Conservation (phyloP, 2,329 filamentous ascomycete species). For the Aureobasidium sp. region DNA sequence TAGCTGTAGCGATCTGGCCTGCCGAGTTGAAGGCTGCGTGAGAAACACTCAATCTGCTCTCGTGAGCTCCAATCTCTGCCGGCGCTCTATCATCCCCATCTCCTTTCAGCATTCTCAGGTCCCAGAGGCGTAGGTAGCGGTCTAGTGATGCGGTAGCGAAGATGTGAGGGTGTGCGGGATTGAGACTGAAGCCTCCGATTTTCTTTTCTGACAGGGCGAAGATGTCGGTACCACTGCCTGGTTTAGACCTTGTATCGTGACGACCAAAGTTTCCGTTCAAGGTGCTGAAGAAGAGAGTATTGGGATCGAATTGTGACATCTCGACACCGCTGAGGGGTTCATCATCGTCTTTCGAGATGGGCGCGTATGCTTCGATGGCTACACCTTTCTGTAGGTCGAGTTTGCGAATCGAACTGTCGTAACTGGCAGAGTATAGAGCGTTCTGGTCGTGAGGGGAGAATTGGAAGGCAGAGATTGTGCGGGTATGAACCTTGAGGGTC, state of each 20-base stretch:
- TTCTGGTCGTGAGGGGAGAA: slow-evolving; percentile 67
- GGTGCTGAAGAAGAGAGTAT: slow-evolving; percentile 79
- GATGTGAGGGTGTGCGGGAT: slow-evolving; percentile 72
- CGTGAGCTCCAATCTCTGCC: slow-evolving; percentile 68
- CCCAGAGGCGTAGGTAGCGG: slow-evolving; percentile 85
- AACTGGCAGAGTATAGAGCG: slow-evolving; percentile 74
- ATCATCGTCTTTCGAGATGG: slow-evolving; percentile 59
- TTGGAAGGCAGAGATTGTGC: slow-evolving; percentile 79
- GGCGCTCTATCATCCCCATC: slow-evolving; percentile 54
- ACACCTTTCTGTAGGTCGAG: slow-evolving; percentile 74
- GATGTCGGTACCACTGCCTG: slow-evolving; percentile 47
- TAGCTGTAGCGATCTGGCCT: slow-evolving; percentile 82
- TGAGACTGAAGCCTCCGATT: slow-evolving; percentile 84
- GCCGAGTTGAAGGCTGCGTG: slow-evolving; percentile 83
- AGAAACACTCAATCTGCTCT: slow-evolving; percentile 75
- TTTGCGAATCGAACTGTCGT: slow-evolving; percentile 85
- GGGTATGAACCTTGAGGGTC: slow-evolving; percentile 80
- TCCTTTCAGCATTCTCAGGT: slow-evolving; percentile 68
- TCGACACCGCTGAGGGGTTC: slow-evolving; percentile 78
- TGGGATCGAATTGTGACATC: slow-evolving; percentile 60
- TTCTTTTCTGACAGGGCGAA: slow-evolving; percentile 84
- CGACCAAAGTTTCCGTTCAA: slow-evolving; percentile 72
- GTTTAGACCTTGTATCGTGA: slow-evolving; percentile 61
- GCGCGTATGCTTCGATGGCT: slow-evolving; percentile 74
- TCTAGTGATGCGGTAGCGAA: slow-evolving; percentile 86